phyloP scores from a whole-genome alignment of 2,329 filamentous ascomycete genomes.

The Pseudogymnoascus sp. region DNA sequence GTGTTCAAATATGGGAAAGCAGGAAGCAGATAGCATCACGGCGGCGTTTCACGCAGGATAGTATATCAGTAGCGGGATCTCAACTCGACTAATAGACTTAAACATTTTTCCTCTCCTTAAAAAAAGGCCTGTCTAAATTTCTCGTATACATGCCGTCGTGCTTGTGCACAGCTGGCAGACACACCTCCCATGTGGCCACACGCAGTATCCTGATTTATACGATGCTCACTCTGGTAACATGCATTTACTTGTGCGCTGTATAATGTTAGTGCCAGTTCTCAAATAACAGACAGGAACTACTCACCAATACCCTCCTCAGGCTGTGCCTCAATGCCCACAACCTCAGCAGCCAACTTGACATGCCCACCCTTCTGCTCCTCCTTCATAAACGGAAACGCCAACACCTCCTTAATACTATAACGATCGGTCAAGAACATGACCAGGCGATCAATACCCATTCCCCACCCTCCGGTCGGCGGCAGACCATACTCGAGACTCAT shows the following conservation, averaged over 20 bases:
- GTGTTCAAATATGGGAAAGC: not conserved
- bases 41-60: slow-evolving; percentile 2
- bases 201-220: not conserved
- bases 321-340: slow-evolving; percentile 51
- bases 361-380: slow-evolving; percentile 56
- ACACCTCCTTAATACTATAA: slow-evolving; percentile 91
- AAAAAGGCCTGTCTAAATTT: slow-evolving; percentile 1
- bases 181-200: not conserved
- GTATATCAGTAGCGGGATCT: slow-evolving; percentile 2
- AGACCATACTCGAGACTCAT: slow-evolving; percentile 83
- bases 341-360: slow-evolving; percentile 50
- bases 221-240: slow-evolving; percentile 5
- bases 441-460: slow-evolving; percentile 89
- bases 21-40: not conserved
- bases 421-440: slow-evolving; percentile 96
- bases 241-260: slow-evolving; percentile 13
- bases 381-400: slow-evolving; percentile 98
- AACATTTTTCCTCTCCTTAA: not conserved
- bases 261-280: not conserved
- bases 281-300: not conserved
- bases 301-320: slow-evolving; percentile 50
- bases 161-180: not conserved
- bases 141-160: not conserved
- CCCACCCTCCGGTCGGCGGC: slow-evolving; percentile 92
- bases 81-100: slow-evolving; percentile 4